phyloP scores from a whole-genome alignment of 1,139 yeast genomes.

The Hansenula lynferdii region DNA sequence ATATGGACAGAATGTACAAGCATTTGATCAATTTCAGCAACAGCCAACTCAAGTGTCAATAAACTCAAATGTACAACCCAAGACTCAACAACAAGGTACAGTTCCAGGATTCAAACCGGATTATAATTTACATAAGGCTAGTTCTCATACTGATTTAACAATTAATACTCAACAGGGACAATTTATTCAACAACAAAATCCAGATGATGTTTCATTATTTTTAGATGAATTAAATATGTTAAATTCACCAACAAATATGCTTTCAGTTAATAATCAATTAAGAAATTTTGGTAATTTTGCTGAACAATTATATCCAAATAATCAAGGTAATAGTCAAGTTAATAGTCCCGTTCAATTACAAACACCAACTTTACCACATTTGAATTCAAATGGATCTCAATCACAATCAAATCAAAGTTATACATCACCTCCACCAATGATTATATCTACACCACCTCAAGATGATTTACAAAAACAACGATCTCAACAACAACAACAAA shows the following conservation, averaged over 20 bases:
- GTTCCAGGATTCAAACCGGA: constrained; percentile 14
- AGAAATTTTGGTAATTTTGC: neutral
- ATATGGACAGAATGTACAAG: neutral
- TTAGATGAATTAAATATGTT: constrained; percentile 13
- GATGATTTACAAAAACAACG: constrained; percentile 4
- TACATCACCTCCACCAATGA: constrained; percentile 10
- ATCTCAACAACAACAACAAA: neutral
- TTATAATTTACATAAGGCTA: constrained; percentile 12
- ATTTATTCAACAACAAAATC: neutral
- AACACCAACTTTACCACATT: constrained; percentile 2
- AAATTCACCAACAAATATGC: constrained; percentile 10
- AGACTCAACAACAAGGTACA: constrained; percentile 5
- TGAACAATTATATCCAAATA: neutral
- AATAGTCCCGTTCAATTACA: constrained; percentile 2
- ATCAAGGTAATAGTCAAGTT: neutral
- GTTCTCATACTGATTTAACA: constrained; percentile 9
- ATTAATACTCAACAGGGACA: neutral
- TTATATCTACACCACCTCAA: constrained; percentile 16
- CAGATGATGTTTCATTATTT: constrained; percentile 7
- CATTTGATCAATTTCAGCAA: neutral
- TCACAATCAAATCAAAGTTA: constrained; percentile 1
- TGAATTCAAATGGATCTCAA: neutral
- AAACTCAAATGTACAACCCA: too few species aligned
- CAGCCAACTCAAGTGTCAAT: neutral
- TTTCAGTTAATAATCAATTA: constrained; percentile 3